Conservation (phyloP, 495 filamentous ascomycete species). For the Cairneyella variabilis region DNA sequence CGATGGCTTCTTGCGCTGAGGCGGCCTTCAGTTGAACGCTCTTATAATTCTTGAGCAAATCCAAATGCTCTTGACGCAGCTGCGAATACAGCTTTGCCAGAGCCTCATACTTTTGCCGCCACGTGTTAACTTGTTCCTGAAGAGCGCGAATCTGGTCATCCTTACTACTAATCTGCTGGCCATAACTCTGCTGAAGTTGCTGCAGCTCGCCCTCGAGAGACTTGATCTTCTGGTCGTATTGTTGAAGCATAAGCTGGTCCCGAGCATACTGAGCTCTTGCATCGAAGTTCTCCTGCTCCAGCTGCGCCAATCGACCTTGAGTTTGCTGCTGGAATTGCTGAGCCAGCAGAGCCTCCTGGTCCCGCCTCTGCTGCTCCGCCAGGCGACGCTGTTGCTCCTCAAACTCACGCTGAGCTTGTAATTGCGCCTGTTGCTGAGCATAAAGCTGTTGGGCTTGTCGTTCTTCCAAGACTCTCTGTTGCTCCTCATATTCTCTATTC, state of each 20-base stretch:
- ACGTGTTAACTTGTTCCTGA: constrained; percentile 94
- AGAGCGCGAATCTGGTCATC: constrained; percentile 91
- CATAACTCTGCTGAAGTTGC: constrained; percentile 76
- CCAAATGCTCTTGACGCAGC: constrained; percentile 89
- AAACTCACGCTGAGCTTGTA: constrained; percentile 86
- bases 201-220: constrained; percentile 82
- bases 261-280: constrained; percentile 92
- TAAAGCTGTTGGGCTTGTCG: constrained; percentile 65
- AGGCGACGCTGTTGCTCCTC: constrained; percentile 90
- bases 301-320: constrained; percentile 86
- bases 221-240: constrained; percentile 93
- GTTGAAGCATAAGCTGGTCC: constrained; percentile 94
- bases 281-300: constrained; percentile 92
- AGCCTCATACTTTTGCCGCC: constrained; percentile 94
- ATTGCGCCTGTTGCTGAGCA: constrained; percentile 69
- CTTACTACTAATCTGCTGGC: constrained; percentile 80
- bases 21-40: constrained; percentile 91
- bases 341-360: constrained; percentile 81
- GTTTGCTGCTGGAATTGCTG: constrained; percentile 91
- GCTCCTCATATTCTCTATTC: constrained; percentile 89
- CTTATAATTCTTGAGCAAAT: constrained; percentile 93
- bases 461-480: constrained; percentile 81
- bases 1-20: constrained; percentile 95
- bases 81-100: constrained; percentile 96
- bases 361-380: constrained; percentile 82